A percentile compares a stretch with the other conserved stretches of the same genome.
These are phyloP conservation scores for Leptodermis oblonga DNA, from an alignment of 257 asterid genomes.

Conservation along the genomic window DNA sequence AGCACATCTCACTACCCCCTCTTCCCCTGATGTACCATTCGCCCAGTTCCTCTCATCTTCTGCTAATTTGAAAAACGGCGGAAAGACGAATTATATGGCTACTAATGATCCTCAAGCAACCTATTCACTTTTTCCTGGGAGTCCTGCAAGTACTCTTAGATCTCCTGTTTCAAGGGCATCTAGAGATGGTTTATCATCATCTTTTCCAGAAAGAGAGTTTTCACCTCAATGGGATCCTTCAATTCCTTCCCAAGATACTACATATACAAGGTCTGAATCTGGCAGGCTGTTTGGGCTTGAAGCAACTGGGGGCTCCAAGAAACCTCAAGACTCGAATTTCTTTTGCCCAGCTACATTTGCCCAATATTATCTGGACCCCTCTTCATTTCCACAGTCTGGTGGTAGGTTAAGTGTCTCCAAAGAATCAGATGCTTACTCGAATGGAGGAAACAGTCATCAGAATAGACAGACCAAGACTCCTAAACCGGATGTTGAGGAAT, in stretches of 20 bases:
- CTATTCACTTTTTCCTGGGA: conserved; percentile 66
- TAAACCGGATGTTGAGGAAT: conserved; percentile 86
- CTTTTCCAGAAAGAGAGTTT: conserved; percentile 40
- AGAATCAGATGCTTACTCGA: conserved; percentile 74
- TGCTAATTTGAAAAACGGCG: conserved; percentile 32
- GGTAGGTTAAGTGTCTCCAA: conserved; percentile 91
- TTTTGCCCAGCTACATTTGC: conserved; percentile 99
- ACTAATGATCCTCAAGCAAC: conserved; percentile 64
- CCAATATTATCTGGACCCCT: conserved; percentile 86
- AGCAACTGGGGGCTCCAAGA: conserved; percentile 38
- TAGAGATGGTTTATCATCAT: conserved; percentile 33
- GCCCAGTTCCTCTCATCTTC: conserved; percentile 75
- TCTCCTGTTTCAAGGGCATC: conserved; percentile 60
- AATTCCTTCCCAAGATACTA: conserved; percentile 37
- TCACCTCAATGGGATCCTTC: conserved; percentile 54
- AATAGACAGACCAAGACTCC: conserved; percentile 62
- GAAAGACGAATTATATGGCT: conserved; percentile 33
- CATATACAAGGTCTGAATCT: conserved; percentile 47
- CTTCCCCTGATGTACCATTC: conserved; percentile 88
- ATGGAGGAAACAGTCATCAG: conserved; percentile 58
- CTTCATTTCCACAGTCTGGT: conserved; percentile 74
- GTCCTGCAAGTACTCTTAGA: conserved; percentile 64
- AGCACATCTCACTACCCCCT: conserved; percentile 87
- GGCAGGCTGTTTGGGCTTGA: conserved; percentile 45
- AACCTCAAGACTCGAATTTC: conserved; percentile 78